Evolutionary conservation across 2,329 filamentous ascomycete genomes (phyloP), one percentile per base, ranked within the genome.

Genomic region (Cladosporium sp.): DNA sequence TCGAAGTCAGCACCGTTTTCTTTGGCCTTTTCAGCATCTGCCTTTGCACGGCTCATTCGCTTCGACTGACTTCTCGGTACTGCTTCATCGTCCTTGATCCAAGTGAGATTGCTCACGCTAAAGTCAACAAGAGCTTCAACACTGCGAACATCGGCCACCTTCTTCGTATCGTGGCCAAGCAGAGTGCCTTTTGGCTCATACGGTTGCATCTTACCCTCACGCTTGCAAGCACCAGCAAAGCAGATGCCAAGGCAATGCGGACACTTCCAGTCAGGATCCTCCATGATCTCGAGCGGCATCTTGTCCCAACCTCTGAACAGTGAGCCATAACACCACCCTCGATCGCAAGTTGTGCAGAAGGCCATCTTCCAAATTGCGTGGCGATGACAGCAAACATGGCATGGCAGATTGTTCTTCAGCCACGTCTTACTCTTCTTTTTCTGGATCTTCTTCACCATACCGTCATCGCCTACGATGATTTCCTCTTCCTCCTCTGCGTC

Each of bases 111-210:
- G 54, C 95, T 93, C 39, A 90, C 80, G 24, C 89, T 86, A 72
- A 97, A 97, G 70, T 97, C 91, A 8, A 97, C 91, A 20, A 97
- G 80, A 22, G 86, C 87, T 71, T 97, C 93, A 5, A 96, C 85
- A 67, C 92, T 97, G 60, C 94, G 86, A 52, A 90, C 88, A 73
- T 99, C 94, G 2, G 94, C 93, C 49, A 97, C 86, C 34, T 89
- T 88, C 55, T 86, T 89, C 0, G 94, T 99, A 64, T 97, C 91
- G 66, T 97, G 91, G 0, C 94, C 94, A 2, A 97, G 82, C 1
- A 93, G 78, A 0, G 91, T 96, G 58, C 88, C 90, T 66, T 90
- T 94, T 0, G 94, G 94, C 52, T 89, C 84, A 67, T 96, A 96
- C 0, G 92, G 89, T 4, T 79, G 80, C 65, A 89, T 89, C n/a